A percentile compares a stretch with the other conserved stretches of the same genome.
phyloP scores from a whole-genome alignment of 805 yeast species.

The Isabelozyma pseudorhagii region DNA sequence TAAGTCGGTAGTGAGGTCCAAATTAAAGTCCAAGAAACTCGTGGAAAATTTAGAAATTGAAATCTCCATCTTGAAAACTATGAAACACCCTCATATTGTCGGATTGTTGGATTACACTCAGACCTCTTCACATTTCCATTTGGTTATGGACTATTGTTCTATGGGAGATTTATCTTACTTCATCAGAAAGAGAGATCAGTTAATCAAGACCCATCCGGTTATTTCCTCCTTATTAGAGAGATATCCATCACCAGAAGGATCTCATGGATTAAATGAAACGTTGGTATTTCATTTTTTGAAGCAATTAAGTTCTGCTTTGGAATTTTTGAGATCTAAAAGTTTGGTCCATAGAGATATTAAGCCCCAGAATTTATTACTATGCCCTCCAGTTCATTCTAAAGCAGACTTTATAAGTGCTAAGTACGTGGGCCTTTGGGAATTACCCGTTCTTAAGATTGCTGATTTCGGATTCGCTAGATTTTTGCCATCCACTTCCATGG shows the following conservation, averaged over 20 bases:
- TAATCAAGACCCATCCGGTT: constrained; percentile 72
- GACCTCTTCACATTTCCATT: constrained; percentile 73
- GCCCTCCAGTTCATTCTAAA: constrained; percentile 74
- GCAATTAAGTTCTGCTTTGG: constrained; percentile 81
- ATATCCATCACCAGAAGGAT: constrained; percentile 77
- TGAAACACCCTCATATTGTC: constrained; percentile 93
- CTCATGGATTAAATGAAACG: constrained; percentile 76
- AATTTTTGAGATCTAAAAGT: constrained; percentile 76
- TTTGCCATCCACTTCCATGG: constrained; percentile 88
- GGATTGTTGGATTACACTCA: constrained; percentile 79
- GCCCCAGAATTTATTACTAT: constrained; percentile 82
- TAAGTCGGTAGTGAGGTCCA: constrained; percentile 80
- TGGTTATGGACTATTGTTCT: constrained; percentile 95
- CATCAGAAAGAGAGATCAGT: constrained; percentile 71
- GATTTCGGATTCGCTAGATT: constrained; percentile 98
- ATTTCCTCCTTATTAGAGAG: constrained; percentile 71
- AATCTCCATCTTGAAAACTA: constrained; percentile 79
- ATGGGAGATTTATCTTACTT: constrained; percentile 90
- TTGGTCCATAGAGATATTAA: constrained; percentile 93
- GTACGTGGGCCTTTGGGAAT: constrained; percentile 78
- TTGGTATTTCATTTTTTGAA: constrained; percentile 81
- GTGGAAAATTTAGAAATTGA: constrained; percentile 91
- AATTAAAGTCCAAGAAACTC: constrained; percentile 80
- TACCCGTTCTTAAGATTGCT: constrained; percentile 90
- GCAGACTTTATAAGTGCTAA: constrained; percentile 54